A percentile compares a stretch with the other conserved stretches of the same genome.
Conservation (phyloP, 768 basidiomycete genomes). For the Mycena haematopus region DNA sequence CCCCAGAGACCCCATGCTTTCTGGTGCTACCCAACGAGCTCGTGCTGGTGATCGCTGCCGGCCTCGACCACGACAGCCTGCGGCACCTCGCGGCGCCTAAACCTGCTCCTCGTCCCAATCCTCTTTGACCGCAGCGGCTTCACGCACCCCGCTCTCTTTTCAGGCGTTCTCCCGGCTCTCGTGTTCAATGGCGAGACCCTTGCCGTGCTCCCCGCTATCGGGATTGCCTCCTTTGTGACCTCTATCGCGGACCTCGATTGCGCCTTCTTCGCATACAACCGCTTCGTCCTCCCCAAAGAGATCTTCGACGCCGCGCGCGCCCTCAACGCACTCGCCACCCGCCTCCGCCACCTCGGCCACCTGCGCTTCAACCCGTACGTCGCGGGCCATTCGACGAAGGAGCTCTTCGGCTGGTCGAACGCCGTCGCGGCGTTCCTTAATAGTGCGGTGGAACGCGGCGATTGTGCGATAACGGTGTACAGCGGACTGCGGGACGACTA, state of each 20-base stretch:
- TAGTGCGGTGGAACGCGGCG: background rate
- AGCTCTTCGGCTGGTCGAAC: background rate
- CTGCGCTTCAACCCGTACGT: constrained; percentile 1
- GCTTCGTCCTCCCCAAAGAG: background rate
- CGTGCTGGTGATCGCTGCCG: constrained; percentile 8
- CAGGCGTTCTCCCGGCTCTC: background rate
- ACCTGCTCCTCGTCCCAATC: constrained; percentile 2
- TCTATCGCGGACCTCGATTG: constrained; percentile 4
- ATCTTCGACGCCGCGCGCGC: background rate
- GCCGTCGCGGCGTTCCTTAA: constrained; percentile 2
- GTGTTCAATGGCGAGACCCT: background rate
- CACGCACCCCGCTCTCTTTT: background rate
- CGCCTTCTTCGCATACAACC: background rate
- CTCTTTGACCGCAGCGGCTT: constrained; percentile 6
- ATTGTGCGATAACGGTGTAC: constrained; percentile 11
- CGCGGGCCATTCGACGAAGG: background rate
- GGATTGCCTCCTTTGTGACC: background rate
- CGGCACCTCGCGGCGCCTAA: constrained; percentile 9
- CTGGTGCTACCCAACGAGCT: constrained; percentile 27
- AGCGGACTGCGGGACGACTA: background rate
- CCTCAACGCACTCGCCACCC: background rate
- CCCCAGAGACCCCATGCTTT: too few relatives aligned
- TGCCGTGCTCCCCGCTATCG: background rate
- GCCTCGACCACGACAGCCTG: constrained; percentile 9
- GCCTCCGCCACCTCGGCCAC: constrained; percentile 3